Percentiles rank a stretch among this genome's conserved stretches.
Conservation (phyloP, 805 yeast species). For the Cyberlindnera saturnus region DNA sequence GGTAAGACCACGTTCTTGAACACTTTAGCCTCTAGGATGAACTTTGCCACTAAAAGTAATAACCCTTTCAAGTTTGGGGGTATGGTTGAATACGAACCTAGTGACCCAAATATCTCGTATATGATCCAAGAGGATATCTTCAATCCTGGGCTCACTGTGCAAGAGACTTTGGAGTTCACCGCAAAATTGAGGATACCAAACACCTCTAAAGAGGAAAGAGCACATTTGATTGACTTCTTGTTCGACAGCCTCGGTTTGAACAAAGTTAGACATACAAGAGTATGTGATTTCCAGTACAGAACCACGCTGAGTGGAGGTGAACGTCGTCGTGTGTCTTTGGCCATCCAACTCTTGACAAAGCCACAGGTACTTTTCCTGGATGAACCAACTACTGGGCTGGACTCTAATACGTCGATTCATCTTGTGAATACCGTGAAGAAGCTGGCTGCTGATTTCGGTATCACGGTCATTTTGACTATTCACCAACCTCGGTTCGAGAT, state of each 20-base stretch:
- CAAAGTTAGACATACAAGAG: conserved; percentile 54
- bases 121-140: conserved; percentile 72
- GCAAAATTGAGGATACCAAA: conserved; percentile 63
- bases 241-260: conserved; percentile 59
- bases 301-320: conserved; percentile 74
- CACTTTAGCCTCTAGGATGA: conserved; percentile 45
- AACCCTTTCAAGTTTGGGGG: conserved; percentile 37
- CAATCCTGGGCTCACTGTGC: conserved; percentile 64
- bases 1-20: conserved; percentile 81
- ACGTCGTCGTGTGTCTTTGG: conserved; percentile 69
- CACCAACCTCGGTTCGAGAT: conserved; percentile 86
- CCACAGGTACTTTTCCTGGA: conserved; percentile 76
- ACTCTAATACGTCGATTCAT: conserved; percentile 67
- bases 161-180: conserved; percentile 63
- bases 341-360: conserved; percentile 67
- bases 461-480: conserved; percentile 68
- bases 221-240: conserved; percentile 48
- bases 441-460: conserved; percentile 49
- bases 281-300: conserved; percentile 37
- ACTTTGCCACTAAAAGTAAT: conserved; percentile 1
- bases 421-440: conserved; percentile 56
- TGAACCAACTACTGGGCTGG: conserved; percentile 87
- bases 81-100: conserved; percentile 29
- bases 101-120: conserved; percentile 38
- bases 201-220: conserved; percentile 38